Percentiles rank a stretch among this genome's conserved stretches.
phyloP scores from a whole-genome alignment of 2,329 filamentous ascomycete species.

The Cladosporium oxysporum region DNA sequence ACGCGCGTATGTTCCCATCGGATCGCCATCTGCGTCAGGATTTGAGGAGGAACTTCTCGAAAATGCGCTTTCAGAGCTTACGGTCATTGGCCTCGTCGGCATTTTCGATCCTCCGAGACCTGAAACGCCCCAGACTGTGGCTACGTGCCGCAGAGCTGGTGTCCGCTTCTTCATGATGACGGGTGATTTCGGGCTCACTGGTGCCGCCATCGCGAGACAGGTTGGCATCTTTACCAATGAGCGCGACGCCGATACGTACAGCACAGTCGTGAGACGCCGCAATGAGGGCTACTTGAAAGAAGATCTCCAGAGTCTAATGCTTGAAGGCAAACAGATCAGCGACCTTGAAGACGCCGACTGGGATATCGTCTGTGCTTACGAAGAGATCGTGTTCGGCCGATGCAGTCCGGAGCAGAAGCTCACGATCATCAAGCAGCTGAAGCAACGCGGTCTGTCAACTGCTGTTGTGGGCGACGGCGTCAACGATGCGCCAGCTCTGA shows the following conservation, averaged over 20 bases:
- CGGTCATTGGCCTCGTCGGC: slow-evolving; percentile 36
- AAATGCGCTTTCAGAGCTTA: slow-evolving; percentile 25
- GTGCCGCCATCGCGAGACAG: slow-evolving; percentile 48
- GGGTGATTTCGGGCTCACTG: slow-evolving; percentile 50
- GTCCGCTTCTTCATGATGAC: slow-evolving; percentile 54
- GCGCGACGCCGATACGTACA: slow-evolving; percentile 44
- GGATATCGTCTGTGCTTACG: slow-evolving; percentile 48
- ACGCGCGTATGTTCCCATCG: slow-evolving; percentile 33
- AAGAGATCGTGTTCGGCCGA: slow-evolving; percentile 45
- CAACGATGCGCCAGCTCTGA: slow-evolving; percentile 48
- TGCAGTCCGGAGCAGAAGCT: slow-evolving; percentile 51
- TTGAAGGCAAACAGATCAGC: slow-evolving; percentile 49
- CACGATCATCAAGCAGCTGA: slow-evolving; percentile 48
- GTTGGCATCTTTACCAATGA: slow-evolving; percentile 46
- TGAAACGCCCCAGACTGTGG: slow-evolving; percentile 43
- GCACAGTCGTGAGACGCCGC: neutral
- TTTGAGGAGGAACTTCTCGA: slow-evolving; percentile 54
- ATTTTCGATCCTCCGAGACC: slow-evolving; percentile 38
- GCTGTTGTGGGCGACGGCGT: slow-evolving; percentile 42
- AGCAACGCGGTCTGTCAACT: slow-evolving; percentile 45
- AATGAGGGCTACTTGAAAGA: neutral
- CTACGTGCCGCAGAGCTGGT: slow-evolving; percentile 47
- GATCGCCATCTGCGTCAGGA: slow-evolving; percentile 43
- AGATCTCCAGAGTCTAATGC: slow-evolving; percentile 20
- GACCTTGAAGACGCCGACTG: slow-evolving; percentile 46